These are phyloP conservation scores for Myxozyma kluyveri DNA, from an alignment of 805 yeast species.

Conservation along the genomic window DNA sequence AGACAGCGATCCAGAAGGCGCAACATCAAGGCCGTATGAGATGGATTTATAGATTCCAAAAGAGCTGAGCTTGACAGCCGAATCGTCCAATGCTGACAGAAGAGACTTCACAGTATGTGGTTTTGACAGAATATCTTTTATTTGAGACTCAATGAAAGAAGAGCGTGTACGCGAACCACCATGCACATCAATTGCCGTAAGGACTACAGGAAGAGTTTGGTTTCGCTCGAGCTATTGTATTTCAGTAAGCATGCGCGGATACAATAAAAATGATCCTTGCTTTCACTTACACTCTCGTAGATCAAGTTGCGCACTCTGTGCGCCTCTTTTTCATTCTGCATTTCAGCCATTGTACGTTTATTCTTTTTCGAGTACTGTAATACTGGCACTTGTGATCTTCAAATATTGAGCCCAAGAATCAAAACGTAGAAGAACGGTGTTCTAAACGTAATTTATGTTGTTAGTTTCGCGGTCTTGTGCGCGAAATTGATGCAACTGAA, in stretches of 20 bases:
- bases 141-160: conserved; percentile 35
- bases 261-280: not conserved
- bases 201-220: conserved; percentile 33
- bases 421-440: no score
- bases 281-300: conserved; percentile 14
- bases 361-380: no score
- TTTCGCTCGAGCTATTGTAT: conserved; percentile 33
- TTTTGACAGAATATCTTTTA: conserved; percentile 37
- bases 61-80: conserved; percentile 34
- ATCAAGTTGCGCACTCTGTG: conserved; percentile 11
- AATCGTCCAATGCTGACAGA: conserved; percentile 34
- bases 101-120: conserved; percentile 33
- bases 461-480: no score
- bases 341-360: conserved; percentile 3
- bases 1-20: conserved; percentile 13
- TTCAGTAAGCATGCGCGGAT: not conserved
- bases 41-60: conserved; percentile 36
- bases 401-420: no score
- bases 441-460: no score
- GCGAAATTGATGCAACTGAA: no score
- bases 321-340: conserved; percentile 2
- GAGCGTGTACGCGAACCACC: conserved; percentile 37
- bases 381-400: no score
- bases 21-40: conserved; percentile 31
- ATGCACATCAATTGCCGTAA: conserved; percentile 33